phyloP scores from a whole-genome alignment of 345 rosid genomes.

The Populus pruinosa region DNA sequence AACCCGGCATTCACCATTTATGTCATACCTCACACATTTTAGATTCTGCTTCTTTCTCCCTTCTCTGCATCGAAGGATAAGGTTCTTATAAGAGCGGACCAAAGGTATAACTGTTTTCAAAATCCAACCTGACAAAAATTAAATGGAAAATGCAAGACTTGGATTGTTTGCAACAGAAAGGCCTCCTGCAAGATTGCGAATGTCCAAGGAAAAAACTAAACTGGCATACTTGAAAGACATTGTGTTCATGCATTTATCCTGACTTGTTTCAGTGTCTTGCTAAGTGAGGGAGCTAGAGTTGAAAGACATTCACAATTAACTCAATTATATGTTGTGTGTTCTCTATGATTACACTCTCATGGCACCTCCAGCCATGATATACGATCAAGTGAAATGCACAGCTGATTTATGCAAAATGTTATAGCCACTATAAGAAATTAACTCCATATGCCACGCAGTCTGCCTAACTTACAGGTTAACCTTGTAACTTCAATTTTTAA shows the following conservation, averaged over 20 bases:
- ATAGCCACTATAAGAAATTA: neutral
- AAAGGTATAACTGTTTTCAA: neutral
- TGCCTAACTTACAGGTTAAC: neutral
- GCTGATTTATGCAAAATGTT: neutral
- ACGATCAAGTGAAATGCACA: neutral
- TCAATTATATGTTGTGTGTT: neutral
- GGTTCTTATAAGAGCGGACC: neutral
- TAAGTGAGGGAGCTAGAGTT: neutral
- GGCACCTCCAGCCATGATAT: neutral
- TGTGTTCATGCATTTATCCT: neutral
- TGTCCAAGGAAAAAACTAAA: neutral
- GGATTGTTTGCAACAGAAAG: neutral
- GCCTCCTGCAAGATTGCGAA: neutral
- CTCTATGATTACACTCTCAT: neutral
- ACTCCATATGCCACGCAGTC: neutral
- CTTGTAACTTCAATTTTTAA: neutral
- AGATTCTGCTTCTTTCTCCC: conserved; percentile 37
- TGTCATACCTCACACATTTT: conserved; percentile 28
- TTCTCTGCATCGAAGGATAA: conserved; percentile 19
- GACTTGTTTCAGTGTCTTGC: neutral
- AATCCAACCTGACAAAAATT: neutral
- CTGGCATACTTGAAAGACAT: neutral
- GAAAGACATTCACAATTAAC: neutral
- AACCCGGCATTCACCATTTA: conserved; percentile 26
- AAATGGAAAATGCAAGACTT: neutral